Base-by-base conservation (phyloP, 2,329 filamentous ascomycete species). In the Ophiosphaerella herpotricha region DNA sequence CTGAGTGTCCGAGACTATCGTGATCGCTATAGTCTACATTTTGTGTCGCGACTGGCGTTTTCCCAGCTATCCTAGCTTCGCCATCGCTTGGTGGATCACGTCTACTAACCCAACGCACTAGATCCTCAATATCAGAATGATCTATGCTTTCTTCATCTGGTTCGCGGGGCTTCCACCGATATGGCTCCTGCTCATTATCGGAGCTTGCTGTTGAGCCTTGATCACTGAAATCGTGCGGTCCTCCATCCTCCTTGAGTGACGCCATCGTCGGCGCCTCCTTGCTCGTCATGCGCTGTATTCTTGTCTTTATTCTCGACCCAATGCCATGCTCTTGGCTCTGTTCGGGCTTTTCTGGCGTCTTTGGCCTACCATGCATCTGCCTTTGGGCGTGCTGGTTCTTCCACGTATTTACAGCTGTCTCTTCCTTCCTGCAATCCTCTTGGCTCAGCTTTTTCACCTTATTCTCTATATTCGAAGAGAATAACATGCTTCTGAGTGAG, bases 91-190 rank as follows among this genome's bases (percentile, higher is more conserved):
- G 58, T n/a, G 60, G 55, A 45, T 69, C 66, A 32, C 60, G 53
- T 48, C 62, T 54, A 39, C 67, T 70, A 7, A 71, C 64, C 70
- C 68, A 72, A 26, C 67, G 63, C 13, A 70, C 60, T 3, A 72
- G 23, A 1, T 70, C 68, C 21, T 72, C 68, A 2, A 71, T 60
- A 47, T 71, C 63, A 0, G 63, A 66, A 33, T 71, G 58, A n/a
- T 66, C 32, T 14, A 72, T 65, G 16, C 64, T 67, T 11, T 58
- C 61, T 14, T 60, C 52, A 14, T 62, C 59, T 21, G 51, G 55
- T 8, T 61, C 56, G 3, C 46, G 51, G 1, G 32, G 38, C 6
- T 50, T 51, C 46, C 47, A 52, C 1, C 36, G 16, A 31, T 54
- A 39, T 14, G 39, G 34, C 4, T 59, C 55, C 13, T 57, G 41